Evolutionary conservation across 345 rosid genomes (phyloP), one percentile per base, ranked within the genome.

Genomic region (Dimocarpus longan): DNA sequence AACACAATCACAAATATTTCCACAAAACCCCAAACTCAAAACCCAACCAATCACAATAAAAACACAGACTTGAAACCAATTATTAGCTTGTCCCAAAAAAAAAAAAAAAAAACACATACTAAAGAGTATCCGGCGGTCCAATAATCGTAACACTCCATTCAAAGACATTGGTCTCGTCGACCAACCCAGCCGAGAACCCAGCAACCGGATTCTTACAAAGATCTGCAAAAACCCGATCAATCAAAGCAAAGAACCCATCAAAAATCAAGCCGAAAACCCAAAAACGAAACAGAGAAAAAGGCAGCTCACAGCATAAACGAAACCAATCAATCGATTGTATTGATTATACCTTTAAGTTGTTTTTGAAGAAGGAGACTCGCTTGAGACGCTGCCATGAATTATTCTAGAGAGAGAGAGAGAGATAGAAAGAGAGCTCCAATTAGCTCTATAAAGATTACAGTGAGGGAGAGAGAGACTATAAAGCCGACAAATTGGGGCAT

Each of bases 121-220:
- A 95, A 54, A 92, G 93, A 22, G 99, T 95, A 79, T 95, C 99
- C 3, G 99, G 97, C 13, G 99, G 99, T 48, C 99, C 99, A 80
- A 95, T 95, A 75, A 95, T 85, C 68, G 97, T 90, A 37, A 95
- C 99, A 66, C 92, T 85, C 99, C 99, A 95, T 84, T 95, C 99
- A 79, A 95, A 95, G 76, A 95, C 83, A 84, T 95, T 95, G 75
- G 62, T 90, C 80, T 95, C 99, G 69, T 95, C 99, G 28, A 95
- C 93, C 88, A 95, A 84, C 46, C 99, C 99, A n/a, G 99, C 97
- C 6, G 99, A 93, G 90, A 93, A 95, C 68, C 98, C 99, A 85
- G 94, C 96, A 52, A 95, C 99, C 2, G 99, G 98, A 75, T 92
- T 82, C 89, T 90, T 93, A 75, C 99, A 95, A 78, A 95, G 99